Evolutionary conservation across 176 grass and related monocot genomes (phyloP), one percentile per base, ranked within the genome.

Genomic region (Canna indica): DNA sequence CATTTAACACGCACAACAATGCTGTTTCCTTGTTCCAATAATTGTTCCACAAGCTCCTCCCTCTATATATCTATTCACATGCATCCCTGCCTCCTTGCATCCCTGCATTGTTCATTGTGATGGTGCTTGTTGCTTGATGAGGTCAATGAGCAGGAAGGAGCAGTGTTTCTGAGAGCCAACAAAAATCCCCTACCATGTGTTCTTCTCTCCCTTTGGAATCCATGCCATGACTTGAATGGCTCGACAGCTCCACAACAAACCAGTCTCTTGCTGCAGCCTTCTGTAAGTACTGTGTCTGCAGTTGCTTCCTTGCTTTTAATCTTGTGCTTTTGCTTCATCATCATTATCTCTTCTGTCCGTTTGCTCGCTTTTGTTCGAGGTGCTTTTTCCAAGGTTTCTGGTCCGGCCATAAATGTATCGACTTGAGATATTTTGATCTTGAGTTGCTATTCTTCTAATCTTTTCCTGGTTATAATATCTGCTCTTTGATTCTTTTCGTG

Each of bases 191-290:
- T n/a, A n/a, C n/a, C n/a, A n/a, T n/a, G n/a, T n/a, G n/a, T n/a
- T n/a, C n/a, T n/a, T n/a, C n/a, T n/a, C n/a, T 75, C 70, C 73
- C 77, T 81, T 81, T 75, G 78, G 66, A 81, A 84, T 90, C 72
- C 72, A 41, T 61, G 72, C 61, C 54, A 74, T 35, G 72, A 7
- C 38, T 66, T 74, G 54, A 61, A 61, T 59, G 54, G 72, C 81
- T 76, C 67, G 69, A 82, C 81, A 81, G 80, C 83, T 63, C 71
- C 78, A 70, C 78, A 81, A 33, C 63, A 39, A 66, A 83, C 68
- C 81, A 81, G 83, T 84, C 83, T 59, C 59, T 80, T 85, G 17
- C 75, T 36, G 61, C 72, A n/a, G n/a, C 4, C 67, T 73, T 79
- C 81, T 81, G 68, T 78, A 77, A 87, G 68, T 59, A 75, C 81